Conservation (phyloP, 345 rosid species). For the Aquilaria yunnanensis region DNA sequence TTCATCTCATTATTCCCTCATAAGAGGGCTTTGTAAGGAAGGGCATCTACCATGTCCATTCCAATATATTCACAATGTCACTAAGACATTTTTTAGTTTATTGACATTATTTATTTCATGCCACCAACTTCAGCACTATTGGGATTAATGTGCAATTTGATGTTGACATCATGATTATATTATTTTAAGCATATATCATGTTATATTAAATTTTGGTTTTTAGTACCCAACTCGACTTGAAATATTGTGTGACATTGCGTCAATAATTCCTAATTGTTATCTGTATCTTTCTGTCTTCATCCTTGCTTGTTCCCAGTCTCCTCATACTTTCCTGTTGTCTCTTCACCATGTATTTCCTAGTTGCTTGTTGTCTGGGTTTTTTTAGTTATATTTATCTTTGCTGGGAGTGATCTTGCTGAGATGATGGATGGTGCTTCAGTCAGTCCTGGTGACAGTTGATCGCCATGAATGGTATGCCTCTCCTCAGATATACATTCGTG, state of each 20-base stretch:
- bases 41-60: no score
- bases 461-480: constrained; percentile 97
- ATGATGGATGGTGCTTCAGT: constrained; percentile 43
- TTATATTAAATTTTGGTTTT: no score
- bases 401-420: neutral
- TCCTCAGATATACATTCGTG: constrained; percentile 84
- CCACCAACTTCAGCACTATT: no score
- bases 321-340: neutral
- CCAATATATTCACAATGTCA: no score
- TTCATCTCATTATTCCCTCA: no score
- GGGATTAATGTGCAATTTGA: no score
- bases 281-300: neutral
- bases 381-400: neutral
- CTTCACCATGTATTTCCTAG: neutral
- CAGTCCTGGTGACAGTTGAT: constrained; percentile 76
- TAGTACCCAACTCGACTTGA: no score
- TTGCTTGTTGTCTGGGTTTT: constrained; percentile 1
- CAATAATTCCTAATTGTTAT: neutral
- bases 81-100: no score
- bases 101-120: no score
- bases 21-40: no score
- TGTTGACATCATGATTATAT: no score
- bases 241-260: neutral
- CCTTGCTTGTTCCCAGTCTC: neutral
- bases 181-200: no score